Evolutionary conservation across 805 yeast species (phyloP), one percentile per base, ranked within the genome.

Genomic region (Kodamaea sagamina): DNA sequence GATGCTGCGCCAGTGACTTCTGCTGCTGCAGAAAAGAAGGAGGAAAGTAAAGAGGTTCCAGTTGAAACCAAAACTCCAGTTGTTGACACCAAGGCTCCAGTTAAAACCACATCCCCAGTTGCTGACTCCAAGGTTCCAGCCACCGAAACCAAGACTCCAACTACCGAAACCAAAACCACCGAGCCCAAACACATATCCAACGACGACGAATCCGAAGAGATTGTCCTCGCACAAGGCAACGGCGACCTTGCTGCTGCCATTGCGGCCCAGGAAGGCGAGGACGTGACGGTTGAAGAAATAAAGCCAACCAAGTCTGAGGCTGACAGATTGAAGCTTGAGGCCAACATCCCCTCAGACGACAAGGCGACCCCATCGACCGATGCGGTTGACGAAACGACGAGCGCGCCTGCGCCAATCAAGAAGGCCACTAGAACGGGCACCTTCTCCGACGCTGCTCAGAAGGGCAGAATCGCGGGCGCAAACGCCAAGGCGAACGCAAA

Each of bases 221-320:
- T 71, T 39, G 58, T 70, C 39, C 57, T 68, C 37, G 70, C 74
- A n/a, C 65, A 63, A 39, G 75, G 74, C 19, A 58, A 56, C 3
- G 51, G 58, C 28, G 65, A 62, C 24, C 56, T 66, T 39, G 68
- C 61, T 43, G 60, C 64, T 36, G 66, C 63, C 34, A 57, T 68
- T 39, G 58, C 55, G 29, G 69, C 71, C 36, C 56, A 58, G 41
- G 70, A 60, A 49, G 61, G 61, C 25, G 66, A 64, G 28, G 66
- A 62, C 32, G 68, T 65, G 11, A 58, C 64, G 21, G 60, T 70
- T 29, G 75, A 70, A 55, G 73, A 71, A 53, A 62, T 71, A 51
- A 55, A 67, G 51, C 75, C 75, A 15, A 65, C 71, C 27, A 62
- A 57, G 22, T 59, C 67, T 21, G 72, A 71, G 55, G 67, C 65